Evolutionary conservation across 441 rosid species (phyloP), one percentile per base, ranked within the genome.

Genomic region (Erodium trifolium): DNA sequence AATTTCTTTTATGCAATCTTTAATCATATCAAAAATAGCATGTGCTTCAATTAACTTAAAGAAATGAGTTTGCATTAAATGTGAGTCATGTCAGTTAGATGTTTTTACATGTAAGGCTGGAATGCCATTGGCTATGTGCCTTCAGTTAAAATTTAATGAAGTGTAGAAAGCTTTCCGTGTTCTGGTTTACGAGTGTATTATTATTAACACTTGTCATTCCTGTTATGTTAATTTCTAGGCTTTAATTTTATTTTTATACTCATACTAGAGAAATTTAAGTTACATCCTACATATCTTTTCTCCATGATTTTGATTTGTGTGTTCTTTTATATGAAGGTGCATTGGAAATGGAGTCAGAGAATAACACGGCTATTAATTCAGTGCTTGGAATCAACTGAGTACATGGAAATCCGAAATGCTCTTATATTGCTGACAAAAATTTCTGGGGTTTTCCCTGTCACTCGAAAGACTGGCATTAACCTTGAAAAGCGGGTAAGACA

Each of bases 271-370:
- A 62, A 9, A 1, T 68, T 59, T 66, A 12, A 39, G 10, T 27
- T 29, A 23, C n/a, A 17, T 68, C 65, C 35, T 14, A 63, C 16
- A 11, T 29, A 8, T 75, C 5, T 34, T 29, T 41, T 0, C 35
- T 35, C 34, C 68, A 16, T 4, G 29, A 14, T 39, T 66, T 4
- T 66, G 16, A 45, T 79, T 41, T 17, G 45, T 69, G 19, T 78
- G 68, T 72, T 71, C 47, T 75, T 78, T 66, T 73, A 43, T 59
- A 82, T 71, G 70, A 73, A 96, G 99, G 98, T 96, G 12, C 99
- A 93, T 75, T 96, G 98, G 98, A 96, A 96, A 78, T 96, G 99
- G 99, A 88, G 97, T 78, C 94, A 90, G 77, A 89, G 96, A 83
- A 91, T 96, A 72, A 93, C 99, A 63, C 83, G 96, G 77, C 77